These are phyloP conservation scores for Russula compacta DNA, from an alignment of 768 basidiomycete genomes.

Conservation along the genomic window DNA sequence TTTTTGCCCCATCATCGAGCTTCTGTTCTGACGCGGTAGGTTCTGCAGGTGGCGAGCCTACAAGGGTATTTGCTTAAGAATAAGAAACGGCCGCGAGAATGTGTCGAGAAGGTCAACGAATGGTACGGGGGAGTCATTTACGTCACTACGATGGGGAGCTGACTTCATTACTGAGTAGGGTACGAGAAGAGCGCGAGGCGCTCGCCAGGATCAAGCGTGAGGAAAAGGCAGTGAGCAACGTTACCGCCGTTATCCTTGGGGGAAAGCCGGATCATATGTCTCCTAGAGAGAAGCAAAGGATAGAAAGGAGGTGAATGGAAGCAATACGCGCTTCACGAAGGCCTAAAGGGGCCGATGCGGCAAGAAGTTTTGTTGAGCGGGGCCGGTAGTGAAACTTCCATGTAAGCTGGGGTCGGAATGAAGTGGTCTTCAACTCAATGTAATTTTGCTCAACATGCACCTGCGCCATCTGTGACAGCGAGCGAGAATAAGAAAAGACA, in stretches of 20 bases:
- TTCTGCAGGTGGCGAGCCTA: conserved; percentile 59
- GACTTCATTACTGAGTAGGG: conserved; percentile 26
- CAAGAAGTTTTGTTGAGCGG: background rate
- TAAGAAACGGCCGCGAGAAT: conserved; percentile 78
- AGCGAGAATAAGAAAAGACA: no score
- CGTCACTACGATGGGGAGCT: conserved; percentile 5
- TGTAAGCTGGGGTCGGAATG: no score
- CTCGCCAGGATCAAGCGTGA: conserved; percentile 12
- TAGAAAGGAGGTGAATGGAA: conserved; percentile 46
- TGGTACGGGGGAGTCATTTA: conserved; percentile 39
- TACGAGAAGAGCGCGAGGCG: conserved; percentile 70
- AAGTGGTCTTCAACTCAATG: no score
- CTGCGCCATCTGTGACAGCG: no score
- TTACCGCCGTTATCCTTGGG: background rate
- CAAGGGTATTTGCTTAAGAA: conserved; percentile 86
- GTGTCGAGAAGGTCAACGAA: conserved; percentile 66
- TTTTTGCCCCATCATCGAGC: background rate
- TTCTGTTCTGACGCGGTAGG: background rate
- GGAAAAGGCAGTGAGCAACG: conserved; percentile 31
- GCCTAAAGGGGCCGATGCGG: no score
- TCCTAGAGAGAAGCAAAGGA: conserved; percentile 63
- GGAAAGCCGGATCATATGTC: conserved; percentile 1
- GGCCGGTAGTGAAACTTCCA: no score
- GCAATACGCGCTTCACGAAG: background rate
- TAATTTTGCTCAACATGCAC: no score